Evolutionary conservation across 768 basidiomycete species (phyloP).

Genomic region (Mycena chlorophos): DNA sequence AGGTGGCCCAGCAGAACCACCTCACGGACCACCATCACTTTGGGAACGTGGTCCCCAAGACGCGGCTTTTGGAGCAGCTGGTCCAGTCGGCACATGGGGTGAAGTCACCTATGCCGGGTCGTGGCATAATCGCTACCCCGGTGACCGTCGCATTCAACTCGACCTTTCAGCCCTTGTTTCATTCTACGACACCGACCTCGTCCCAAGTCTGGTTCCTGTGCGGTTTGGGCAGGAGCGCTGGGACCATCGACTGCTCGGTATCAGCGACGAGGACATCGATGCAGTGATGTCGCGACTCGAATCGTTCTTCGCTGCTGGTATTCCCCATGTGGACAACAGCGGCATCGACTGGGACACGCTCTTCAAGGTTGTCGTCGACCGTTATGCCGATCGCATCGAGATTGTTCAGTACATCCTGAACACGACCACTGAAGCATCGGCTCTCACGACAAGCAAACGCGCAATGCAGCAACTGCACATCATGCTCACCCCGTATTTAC

Average conservation of each 20-base stretch:
- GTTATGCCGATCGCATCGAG: slow-evolving; percentile 45
- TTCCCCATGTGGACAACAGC: slow-evolving; percentile 23
- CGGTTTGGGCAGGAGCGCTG: slow-evolving; percentile 34
- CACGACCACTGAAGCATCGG: slow-evolving; percentile 14
- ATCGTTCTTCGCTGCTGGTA: slow-evolving; percentile 22
- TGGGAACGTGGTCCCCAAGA: too few species aligned
- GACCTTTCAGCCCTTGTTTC: slow-evolving; percentile 42
- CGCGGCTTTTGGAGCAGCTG: neutral
- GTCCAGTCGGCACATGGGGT: neutral
- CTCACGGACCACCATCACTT: too few species aligned
- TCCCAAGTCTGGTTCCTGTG: slow-evolving; percentile 35
- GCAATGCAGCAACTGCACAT: slow-evolving; percentile 30
- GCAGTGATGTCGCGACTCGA: slow-evolving; percentile 28
- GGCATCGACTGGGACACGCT: slow-evolving; percentile 45
- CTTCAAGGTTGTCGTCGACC: slow-evolving; percentile 38
- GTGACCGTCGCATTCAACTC: slow-evolving; percentile 42
- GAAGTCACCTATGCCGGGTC: slow-evolving; percentile 34
- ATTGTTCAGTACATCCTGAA: slow-evolving; percentile 38
- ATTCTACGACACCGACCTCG: slow-evolving; percentile 42
- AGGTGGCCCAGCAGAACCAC: too few species aligned
- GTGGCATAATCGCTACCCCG: slow-evolving; percentile 43
- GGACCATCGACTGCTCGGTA: slow-evolving; percentile 37
- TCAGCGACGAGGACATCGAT: slow-evolving; percentile 30
- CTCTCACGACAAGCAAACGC: slow-evolving; percentile 19
- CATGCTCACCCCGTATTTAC: slow-evolving; percentile 36